These are phyloP conservation scores for Crucibulum cyathiforme DNA, from an alignment of 1,284 basidiomycete genomes.

Conservation along the genomic window DNA sequence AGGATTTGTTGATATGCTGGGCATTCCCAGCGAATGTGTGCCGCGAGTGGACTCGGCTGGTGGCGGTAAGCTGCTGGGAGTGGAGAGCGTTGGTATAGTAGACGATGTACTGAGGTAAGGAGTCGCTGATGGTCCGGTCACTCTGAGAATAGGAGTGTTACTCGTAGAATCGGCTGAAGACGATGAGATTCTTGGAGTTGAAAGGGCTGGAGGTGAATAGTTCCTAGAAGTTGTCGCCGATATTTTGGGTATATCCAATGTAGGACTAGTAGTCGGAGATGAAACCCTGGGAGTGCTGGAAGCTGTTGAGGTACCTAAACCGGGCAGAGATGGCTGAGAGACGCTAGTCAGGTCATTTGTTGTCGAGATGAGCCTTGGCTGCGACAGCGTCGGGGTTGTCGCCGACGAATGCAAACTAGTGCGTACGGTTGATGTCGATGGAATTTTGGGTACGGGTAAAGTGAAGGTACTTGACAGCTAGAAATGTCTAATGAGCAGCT, in stretches of 20 bases:
- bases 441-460: too few relatives aligned
- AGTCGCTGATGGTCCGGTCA: neutral
- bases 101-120: too few relatives aligned
- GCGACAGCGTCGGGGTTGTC: too few relatives aligned
- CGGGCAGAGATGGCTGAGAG: neutral
- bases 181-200: neutral
- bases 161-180: neutral
- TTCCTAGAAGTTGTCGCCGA: neutral
- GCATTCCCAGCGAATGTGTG: neutral
- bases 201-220: neutral
- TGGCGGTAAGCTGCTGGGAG: neutral
- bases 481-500: too few relatives aligned
- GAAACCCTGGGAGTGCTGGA: too few relatives aligned
- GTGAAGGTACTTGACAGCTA: too few relatives aligned
- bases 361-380: too few relatives aligned
- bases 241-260: neutral
- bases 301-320: neutral
- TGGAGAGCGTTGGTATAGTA: neutral
- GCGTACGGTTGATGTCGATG: too few relatives aligned
- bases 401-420: too few relatives aligned
- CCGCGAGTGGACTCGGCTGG: neutral
- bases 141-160: neutral
- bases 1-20: neutral
- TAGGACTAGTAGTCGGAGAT: neutral
- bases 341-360: neutral